Evolutionary conservation across 371 early-diverging fungal species (phyloP).

Genomic region (Apophysomyces elegans): DNA sequence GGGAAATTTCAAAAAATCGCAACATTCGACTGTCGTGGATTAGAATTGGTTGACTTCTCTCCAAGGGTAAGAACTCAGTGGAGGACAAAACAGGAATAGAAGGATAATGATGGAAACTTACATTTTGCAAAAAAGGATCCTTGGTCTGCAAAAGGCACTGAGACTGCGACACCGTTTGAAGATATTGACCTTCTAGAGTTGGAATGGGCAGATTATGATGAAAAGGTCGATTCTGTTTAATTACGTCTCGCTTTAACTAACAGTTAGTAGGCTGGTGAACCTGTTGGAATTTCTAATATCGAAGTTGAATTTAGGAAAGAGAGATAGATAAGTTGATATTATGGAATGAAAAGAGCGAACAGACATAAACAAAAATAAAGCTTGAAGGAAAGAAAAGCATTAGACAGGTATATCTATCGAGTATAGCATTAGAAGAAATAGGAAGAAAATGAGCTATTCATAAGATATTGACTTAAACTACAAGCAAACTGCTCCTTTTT

Average conservation of each 20-base stretch:
- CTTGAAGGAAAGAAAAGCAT: no score
- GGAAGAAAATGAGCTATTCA: no score
- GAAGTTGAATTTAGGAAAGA: conserved; percentile 30
- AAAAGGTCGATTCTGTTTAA: conserved; percentile 18
- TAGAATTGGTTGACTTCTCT: conserved; percentile 83
- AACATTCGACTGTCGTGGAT: conserved; percentile 84
- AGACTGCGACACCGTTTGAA: conserved; percentile 74
- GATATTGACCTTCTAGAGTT: conserved; percentile 82
- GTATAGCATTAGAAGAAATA: no score
- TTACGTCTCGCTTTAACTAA: neutral
- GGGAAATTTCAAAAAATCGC: conserved; percentile 69
- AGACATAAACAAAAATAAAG: no score
- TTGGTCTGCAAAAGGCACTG: conserved; percentile 76
- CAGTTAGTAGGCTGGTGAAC: conserved; percentile 23
- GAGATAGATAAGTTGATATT: conserved; percentile 14
- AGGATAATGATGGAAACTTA: neutral
- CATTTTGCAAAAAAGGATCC: conserved; percentile 53
- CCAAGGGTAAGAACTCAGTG: conserved; percentile 58
- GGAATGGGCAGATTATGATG: conserved; percentile 45
- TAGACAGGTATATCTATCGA: no score
- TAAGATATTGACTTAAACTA: no score
- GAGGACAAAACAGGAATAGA: neutral
- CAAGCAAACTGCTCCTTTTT: no score
- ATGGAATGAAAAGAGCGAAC: no score
- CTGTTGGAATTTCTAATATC: conserved; percentile 29